Conservation (phyloP, 2,329 filamentous ascomycete genomes). For the Fusarium sambucinum region DNA sequence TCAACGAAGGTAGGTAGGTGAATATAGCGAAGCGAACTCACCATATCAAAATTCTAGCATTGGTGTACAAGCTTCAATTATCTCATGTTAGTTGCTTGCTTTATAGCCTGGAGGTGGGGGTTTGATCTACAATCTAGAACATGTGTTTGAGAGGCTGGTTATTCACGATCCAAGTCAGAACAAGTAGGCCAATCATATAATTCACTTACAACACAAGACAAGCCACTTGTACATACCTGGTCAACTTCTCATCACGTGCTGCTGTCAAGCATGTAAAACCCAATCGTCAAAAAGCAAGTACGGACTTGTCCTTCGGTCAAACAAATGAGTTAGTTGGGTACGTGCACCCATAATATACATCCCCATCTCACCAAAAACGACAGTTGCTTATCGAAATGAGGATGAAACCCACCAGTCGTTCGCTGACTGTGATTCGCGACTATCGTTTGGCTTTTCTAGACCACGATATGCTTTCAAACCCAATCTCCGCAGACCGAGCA, state of each 20-base stretch:
- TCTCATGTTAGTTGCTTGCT: neutral
- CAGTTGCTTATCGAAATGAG: neutral
- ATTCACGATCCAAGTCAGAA: neutral
- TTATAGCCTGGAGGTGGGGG: neutral
- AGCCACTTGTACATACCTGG: neutral
- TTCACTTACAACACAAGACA: conserved; percentile 18
- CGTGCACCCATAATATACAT: conserved; percentile 2
- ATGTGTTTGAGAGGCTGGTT: neutral
- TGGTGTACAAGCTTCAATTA: neutral
- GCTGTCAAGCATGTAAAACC: neutral
- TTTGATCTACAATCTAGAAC: conserved; percentile 4
- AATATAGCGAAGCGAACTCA: neutral
- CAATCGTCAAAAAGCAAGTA: conserved; percentile 2
- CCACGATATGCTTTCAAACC: conserved; percentile 60
- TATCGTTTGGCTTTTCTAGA: conserved; percentile 8
- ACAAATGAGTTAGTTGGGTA: conserved; percentile 20
- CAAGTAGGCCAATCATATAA: conserved; percentile 14
- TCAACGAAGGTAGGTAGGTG: neutral
- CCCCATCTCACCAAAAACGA: neutral
- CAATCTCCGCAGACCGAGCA: conserved; percentile 75
- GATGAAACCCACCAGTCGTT: neutral
- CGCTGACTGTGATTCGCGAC: conserved; percentile 4
- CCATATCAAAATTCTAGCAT: neutral
- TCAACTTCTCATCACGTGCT: neutral
- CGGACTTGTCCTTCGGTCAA: conserved; percentile 23